Percentiles rank a stretch among this genome's conserved stretches.
These are phyloP conservation scores for Taxawa tesnikishii DNA, from an alignment of 2,329 filamentous ascomycete genomes.

Conservation along the genomic window DNA sequence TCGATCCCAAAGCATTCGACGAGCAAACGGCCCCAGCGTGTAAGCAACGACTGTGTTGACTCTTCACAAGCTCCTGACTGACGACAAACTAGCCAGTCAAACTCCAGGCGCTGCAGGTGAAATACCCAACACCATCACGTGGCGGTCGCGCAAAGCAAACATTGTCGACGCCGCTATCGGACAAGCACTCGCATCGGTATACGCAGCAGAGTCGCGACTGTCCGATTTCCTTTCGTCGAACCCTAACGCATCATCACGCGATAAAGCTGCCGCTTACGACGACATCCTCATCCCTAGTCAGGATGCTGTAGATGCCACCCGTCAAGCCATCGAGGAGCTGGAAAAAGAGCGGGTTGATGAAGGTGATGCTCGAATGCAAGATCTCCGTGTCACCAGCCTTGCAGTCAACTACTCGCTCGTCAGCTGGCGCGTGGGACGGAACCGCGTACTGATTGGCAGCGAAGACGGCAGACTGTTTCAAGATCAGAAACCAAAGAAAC, in stretches of 20 bases:
- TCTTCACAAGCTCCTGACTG: slow-evolving; percentile 1
- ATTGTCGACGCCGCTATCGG: slow-evolving; percentile 91
- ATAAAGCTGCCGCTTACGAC: slow-evolving; percentile 80
- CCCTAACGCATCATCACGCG: slow-evolving; percentile 33
- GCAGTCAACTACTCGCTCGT: slow-evolving; percentile 91
- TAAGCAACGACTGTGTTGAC: slow-evolving; percentile 1
- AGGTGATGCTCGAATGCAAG: slow-evolving; percentile 78
- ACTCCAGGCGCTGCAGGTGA: slow-evolving; percentile 17
- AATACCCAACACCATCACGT: slow-evolving; percentile 64
- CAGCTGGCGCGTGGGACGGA: slow-evolving; percentile 87
- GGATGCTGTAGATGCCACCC: slow-evolving; percentile 86
- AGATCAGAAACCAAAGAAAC: slow-evolving; percentile 41
- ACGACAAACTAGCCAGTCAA: slow-evolving; percentile 9
- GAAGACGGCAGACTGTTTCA: slow-evolving; percentile 60
- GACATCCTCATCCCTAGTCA: slow-evolving; percentile 81
- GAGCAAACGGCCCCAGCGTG: slow-evolving; percentile 23
- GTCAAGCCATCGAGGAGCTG: slow-evolving; percentile 84
- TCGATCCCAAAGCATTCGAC: slow-evolving; percentile 57
- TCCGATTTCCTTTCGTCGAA: slow-evolving; percentile 32
- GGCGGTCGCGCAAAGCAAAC: slow-evolving; percentile 74
- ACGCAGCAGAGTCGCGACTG: slow-evolving; percentile 40
- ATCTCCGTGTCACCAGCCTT: slow-evolving; percentile 81
- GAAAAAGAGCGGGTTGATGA: slow-evolving; percentile 71
- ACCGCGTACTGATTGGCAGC: slow-evolving; percentile 74
- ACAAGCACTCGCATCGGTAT: slow-evolving; percentile 62